Conservation (phyloP, 768 basidiomycete species). For the Leccinum variicolor region DNA sequence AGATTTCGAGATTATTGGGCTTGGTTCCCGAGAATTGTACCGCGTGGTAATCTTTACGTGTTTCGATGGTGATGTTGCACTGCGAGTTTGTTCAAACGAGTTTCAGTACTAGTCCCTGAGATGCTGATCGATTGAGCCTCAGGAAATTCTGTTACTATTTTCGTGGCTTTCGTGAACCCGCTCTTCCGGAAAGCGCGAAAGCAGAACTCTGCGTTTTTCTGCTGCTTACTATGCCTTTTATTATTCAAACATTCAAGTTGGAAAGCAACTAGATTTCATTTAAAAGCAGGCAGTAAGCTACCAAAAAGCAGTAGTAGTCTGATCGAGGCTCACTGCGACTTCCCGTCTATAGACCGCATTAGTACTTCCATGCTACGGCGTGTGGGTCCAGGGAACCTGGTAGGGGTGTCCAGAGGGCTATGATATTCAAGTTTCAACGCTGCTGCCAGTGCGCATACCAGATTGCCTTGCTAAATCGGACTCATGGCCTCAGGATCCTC, state of each 20-base stretch:
- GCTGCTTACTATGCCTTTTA: too few relatives aligned
- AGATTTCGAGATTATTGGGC: not conserved
- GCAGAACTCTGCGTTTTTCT: not conserved
- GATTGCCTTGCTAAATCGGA: not conserved
- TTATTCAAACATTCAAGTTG: too few relatives aligned
- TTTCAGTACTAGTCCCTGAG: not conserved
- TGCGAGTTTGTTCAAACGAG: not conserved
- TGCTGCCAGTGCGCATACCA: not conserved
- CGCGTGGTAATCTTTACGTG: not conserved
- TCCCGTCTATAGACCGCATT: too few relatives aligned
- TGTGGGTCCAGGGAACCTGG: too few relatives aligned
- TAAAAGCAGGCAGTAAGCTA: too few relatives aligned
- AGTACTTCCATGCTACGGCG: too few relatives aligned
- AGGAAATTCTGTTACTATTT: not conserved
- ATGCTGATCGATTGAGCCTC: not conserved
- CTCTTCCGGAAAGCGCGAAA: not conserved
- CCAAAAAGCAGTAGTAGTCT: too few relatives aligned
- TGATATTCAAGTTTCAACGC: not conserved
- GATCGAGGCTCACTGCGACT: too few relatives aligned
- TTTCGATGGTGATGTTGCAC: not conserved
- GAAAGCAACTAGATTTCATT: too few relatives aligned
- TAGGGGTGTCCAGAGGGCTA: too few relatives aligned
- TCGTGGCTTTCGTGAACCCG: not conserved
- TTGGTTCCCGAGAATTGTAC: not conserved
- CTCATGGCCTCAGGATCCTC: not conserved